These are phyloP conservation scores for Gossypium aridum DNA, from an alignment of 441 rosid genomes.

Conservation along the genomic window DNA sequence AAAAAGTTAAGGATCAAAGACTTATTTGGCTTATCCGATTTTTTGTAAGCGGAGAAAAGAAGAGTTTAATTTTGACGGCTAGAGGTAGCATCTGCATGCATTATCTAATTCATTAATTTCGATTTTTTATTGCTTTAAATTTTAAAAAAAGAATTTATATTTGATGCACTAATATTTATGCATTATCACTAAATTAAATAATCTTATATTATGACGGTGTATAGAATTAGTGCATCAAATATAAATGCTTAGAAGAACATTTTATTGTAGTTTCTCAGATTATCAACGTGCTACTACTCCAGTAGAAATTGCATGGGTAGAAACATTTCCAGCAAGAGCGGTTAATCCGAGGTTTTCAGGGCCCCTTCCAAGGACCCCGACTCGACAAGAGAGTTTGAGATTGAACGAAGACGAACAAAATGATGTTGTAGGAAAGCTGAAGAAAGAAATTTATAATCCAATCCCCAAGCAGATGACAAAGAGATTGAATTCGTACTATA, in stretches of 20 bases:
- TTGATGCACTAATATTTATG: too few relatives aligned
- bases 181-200: too few relatives aligned
- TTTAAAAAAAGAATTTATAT: too few relatives aligned
- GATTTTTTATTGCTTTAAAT: too few relatives aligned
- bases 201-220: neutral
- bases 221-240: neutral
- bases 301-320: neutral
- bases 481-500: slow-evolving; percentile 46
- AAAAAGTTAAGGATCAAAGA: too few relatives aligned
- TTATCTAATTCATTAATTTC: neutral
- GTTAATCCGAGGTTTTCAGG: neutral
- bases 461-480: slow-evolving; percentile 33
- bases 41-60: neutral
- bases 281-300: neutral
- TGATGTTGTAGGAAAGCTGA: slow-evolving; percentile 35
- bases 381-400: neutral
- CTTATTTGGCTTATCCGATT: too few relatives aligned
- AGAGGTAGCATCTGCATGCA: neutral
- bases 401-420: slow-evolving; percentile 26
- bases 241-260: neutral
- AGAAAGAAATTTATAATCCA: slow-evolving; percentile 54
- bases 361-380: neutral
- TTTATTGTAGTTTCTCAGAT: neutral
- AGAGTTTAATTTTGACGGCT: neutral
- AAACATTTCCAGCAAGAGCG: neutral